A percentile compares a stretch with the other conserved stretches of the same genome.
These are phyloP conservation scores for Gnomoniopsis smithogilvyi DNA, from an alignment of 2,329 filamentous ascomycete species.

Conservation along the genomic window DNA sequence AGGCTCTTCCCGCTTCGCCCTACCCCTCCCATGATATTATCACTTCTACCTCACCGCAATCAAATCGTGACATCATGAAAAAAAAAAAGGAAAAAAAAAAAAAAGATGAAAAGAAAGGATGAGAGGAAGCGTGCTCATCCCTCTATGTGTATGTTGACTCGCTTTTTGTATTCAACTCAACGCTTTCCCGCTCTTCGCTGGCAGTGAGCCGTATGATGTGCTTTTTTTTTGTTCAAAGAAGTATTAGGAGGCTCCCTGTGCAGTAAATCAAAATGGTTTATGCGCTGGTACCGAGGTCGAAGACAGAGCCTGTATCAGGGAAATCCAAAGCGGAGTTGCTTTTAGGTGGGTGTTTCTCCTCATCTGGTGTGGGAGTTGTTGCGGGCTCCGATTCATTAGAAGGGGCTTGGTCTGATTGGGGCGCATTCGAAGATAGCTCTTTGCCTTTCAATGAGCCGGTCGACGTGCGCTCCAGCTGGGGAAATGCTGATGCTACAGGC, in stretches of 20 bases:
- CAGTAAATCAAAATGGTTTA: background rate
- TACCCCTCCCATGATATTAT: background rate
- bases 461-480: background rate
- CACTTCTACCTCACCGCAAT: background rate
- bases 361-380: background rate
- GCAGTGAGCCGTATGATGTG: background rate
- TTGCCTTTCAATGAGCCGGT: background rate
- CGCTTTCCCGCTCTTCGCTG: background rate
- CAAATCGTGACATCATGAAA: background rate
- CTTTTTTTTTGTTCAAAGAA: background rate
- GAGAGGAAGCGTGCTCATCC: background rate
- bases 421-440: background rate
- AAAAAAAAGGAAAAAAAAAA: background rate
- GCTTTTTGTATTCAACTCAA: slow-evolving; percentile 7
- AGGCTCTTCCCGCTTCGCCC: background rate
- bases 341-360: too few species aligned
- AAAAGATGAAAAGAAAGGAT: background rate
- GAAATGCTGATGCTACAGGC: background rate
- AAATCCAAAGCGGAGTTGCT: background rate
- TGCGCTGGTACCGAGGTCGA: slow-evolving; percentile 1
- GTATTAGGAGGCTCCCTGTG: background rate
- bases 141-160: slow-evolving; percentile 5
- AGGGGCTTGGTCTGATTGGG: background rate
- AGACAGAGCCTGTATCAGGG: background rate
- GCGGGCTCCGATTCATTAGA: background rate